Evolutionary conservation across 2,329 filamentous ascomycete species (phyloP), one percentile per base, ranked within the genome.

Genomic region (Stagonosporopsis chrysanthemi): DNA sequence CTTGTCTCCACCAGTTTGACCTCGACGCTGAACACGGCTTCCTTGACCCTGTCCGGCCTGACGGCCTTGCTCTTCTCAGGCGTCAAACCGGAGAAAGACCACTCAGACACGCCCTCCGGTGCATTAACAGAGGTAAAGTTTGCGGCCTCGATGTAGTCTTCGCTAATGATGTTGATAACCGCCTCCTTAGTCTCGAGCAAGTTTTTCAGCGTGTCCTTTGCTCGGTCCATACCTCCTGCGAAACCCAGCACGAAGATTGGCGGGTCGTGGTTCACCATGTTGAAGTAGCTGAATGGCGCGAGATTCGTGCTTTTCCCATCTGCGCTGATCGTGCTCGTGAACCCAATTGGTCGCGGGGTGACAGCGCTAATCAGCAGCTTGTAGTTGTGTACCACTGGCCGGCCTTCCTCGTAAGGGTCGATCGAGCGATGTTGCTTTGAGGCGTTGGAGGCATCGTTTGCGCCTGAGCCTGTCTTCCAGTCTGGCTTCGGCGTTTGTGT

Each of bases 291-390:
- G 76, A 95, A 97, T 0, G 92, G 93, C 0, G 93, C 91, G 2
- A 97, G 83, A 77, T 97, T 98, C 15, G 85, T 86, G 26, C 78
- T 81, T 48, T 62, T 57, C 22, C 90, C 91, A 68, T 92, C 89
- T 36, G 79, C 79, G 2, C 80, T 83, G 33, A 81, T 74, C 1
- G 86, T 89, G 46, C 81, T 83, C 14, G 88, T 76, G 61, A 88
- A 86, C 1, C 85, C 86, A 42, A 97, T 89, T 12, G 94, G 94
- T 12, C 94, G 86, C 1, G 94, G 94, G 15, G 92, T 84, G 64
- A 97, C 86, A 62, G 86, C 87, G 17, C 87, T 90, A 76, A 97
- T 96, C 60, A 97, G 82, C 14, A 97, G 85, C 78, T 96, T 97
- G 84, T 98, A 97, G 83, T 97, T 97, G 79, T 85, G 87, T 1